Evolutionary conservation across 108 stramenopile species (phyloP).

Genomic region (Cylindrotheca closterium): DNA sequence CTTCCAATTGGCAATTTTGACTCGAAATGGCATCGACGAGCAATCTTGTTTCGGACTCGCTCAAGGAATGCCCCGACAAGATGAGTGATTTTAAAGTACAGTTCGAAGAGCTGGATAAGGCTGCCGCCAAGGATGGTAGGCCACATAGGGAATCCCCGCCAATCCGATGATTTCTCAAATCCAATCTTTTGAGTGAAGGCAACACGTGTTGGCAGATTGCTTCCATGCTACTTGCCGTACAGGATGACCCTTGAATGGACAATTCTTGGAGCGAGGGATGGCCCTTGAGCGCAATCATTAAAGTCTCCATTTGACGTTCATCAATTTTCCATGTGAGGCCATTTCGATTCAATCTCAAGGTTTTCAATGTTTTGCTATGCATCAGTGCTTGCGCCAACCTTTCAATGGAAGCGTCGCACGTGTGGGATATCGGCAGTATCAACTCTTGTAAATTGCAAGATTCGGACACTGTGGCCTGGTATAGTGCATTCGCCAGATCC

Average conservation of each 20-base stretch:
- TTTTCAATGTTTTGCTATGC: conserved; percentile 6
- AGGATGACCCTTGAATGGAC: conserved; percentile 6
- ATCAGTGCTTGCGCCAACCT: conserved; percentile 2
- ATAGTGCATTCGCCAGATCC: conserved; percentile 4
- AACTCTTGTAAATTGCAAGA: conserved; percentile 1
- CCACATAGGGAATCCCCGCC: background rate
- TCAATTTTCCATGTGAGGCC: conserved; percentile 1
- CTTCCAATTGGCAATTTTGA: conserved; percentile 6
- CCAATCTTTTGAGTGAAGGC: conserved; percentile 8
- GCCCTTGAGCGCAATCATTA: conserved; percentile 5
- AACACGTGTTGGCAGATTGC: background rate
- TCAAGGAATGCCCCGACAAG: conserved; percentile 9
- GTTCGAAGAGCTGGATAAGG: conserved; percentile 2
- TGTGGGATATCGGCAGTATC: conserved; percentile 2
- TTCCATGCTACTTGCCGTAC: background rate
- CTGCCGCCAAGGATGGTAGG: conserved; percentile 7
- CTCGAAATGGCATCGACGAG: background rate
- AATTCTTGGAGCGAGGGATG: conserved; percentile 16
- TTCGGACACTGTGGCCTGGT: background rate
- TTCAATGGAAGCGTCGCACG: background rate
- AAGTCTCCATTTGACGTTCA: background rate
- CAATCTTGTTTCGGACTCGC: background rate
- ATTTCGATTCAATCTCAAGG: conserved; percentile 13
- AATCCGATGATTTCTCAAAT: conserved; percentile 16
- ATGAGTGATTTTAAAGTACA: conserved; percentile 2